Base-by-base conservation (phyloP, 352 stramenopile genomes). In the Phytophthora macrochlamydospora region DNA sequence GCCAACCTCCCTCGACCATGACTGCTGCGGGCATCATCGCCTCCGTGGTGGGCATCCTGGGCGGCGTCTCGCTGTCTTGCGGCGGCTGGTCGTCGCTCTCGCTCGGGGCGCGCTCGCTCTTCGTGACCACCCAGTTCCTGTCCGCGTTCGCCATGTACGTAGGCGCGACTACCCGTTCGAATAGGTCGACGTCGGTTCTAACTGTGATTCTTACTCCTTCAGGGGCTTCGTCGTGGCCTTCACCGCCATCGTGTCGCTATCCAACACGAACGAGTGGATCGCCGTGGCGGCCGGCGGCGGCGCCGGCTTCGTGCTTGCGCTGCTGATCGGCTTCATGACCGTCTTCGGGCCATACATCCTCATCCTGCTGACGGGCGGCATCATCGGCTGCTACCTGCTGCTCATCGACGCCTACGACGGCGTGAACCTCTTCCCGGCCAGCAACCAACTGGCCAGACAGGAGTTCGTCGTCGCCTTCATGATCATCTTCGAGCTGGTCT, bases 401-500 rank as follows among this genome's bases (percentile, higher is more conserved):
- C 76, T 96, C n/a, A 46, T 96, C 7, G 89, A 96, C 58, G 81
- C 81, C 2, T 62, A 91, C 56, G 78, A 90, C 42, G 85, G 85
- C 38, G 68, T 87, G 9, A 80, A 71, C 9, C 51, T 96, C 6
- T 96, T 94, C 63, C 78, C 82, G 2, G 62, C 56, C 0, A 74
- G 92, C 73, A 93, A 94, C 65, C 67, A 88, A 43, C 66, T 96
- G 30, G 89, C 89, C 46, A 86, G 88, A 7, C 89, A 96, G 61
- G 89, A 96, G 58, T 96, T 96, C 72, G 81, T 96, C 11, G 75
- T 96, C 57, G 85, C 86, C 40, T 96, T 96, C 65, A 85, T 91
- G 49, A 89, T 96, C 55, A 91, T 96, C 63, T 96, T 93, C 56
- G 70, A 93, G 65, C 76, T 96, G 32, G 72, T 96, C n/a, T 94